A percentile compares a stretch with the other conserved stretches of the same genome.
Conservation (phyloP, 2,329 filamentous ascomycete genomes). For the Golovinomyces cichoracearum region DNA sequence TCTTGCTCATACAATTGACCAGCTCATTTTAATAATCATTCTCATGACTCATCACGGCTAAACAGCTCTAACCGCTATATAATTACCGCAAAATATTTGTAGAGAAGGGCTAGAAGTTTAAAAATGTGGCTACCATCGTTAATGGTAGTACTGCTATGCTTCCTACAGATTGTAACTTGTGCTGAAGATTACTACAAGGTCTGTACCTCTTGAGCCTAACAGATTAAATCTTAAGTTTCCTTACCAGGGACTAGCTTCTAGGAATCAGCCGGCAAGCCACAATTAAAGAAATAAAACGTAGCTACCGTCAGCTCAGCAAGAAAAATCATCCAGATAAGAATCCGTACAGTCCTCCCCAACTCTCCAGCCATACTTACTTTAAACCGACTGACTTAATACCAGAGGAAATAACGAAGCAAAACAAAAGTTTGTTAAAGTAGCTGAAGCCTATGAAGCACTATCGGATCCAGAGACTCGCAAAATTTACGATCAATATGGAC, state of each 20-base stretch:
- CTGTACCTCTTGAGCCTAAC: slow-evolving; percentile 2
- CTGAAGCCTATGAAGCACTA: slow-evolving; percentile 85
- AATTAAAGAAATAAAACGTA: slow-evolving; percentile 75
- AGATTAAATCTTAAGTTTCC: neutral
- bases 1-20: too few relatives aligned
- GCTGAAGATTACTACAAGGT: slow-evolving; percentile 62
- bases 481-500: slow-evolving; percentile 83
- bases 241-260: slow-evolving; percentile 33
- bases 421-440: slow-evolving; percentile 77
- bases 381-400: slow-evolving; percentile 3
- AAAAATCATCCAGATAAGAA: slow-evolving; percentile 98
- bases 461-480: slow-evolving; percentile 53
- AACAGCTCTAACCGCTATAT: too few relatives aligned
- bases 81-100: too few relatives aligned
- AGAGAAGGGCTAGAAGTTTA: too few relatives aligned
- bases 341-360: slow-evolving; percentile 33
- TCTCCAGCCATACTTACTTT: neutral
- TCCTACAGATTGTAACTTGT: slow-evolving; percentile 29
- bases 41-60: too few relatives aligned
- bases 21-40: too few relatives aligned
- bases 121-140: slow-evolving; percentile 26
- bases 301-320: slow-evolving; percentile 77
- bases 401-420: slow-evolving; percentile 58
- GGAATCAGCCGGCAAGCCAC: slow-evolving; percentile 54
- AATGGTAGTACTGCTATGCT: slow-evolving; percentile 25